phyloP scores from a whole-genome alignment of 1,284 basidiomycete genomes.

The Gymnopus androsaceus region DNA sequence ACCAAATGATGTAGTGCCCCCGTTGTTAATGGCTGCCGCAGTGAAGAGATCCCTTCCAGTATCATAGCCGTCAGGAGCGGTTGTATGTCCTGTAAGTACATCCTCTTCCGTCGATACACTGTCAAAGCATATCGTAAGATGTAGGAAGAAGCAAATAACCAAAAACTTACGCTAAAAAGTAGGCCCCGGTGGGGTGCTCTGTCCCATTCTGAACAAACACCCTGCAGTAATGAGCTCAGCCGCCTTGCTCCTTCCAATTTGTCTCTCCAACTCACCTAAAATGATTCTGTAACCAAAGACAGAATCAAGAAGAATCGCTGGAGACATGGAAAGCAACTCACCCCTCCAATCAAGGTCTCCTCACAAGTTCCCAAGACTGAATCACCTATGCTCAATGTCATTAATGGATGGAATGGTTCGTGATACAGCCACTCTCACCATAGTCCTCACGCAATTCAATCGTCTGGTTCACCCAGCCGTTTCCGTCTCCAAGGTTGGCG shows the following conservation, averaged over 20 bases:
- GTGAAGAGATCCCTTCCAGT: slow-evolving; percentile 37
- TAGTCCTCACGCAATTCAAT: slow-evolving; percentile 14
- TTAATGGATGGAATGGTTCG: no score
- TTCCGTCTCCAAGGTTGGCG: slow-evolving; percentile 16
- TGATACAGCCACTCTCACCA: no score
- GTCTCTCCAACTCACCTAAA: slow-evolving; percentile 39
- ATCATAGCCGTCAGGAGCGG: slow-evolving; percentile 50
- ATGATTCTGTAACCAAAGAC: no score
- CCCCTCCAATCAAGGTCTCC: slow-evolving; percentile 52
- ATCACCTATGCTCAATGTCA: no score
- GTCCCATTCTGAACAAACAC: slow-evolving; percentile 50
- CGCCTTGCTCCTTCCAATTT: no score
- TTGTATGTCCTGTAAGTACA: slow-evolving; percentile 38
- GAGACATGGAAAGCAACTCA: no score
- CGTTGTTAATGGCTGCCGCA: slow-evolving; percentile 1
- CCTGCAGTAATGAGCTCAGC: no score
- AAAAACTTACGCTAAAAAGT: slow-evolving; percentile 42
- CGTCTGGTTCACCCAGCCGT: slow-evolving; percentile 15
- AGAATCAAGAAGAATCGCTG: no score
- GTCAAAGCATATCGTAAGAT: not conserved
- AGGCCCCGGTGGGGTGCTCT: slow-evolving; percentile 24
- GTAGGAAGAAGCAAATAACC: not conserved
- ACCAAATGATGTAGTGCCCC: slow-evolving; percentile 7
- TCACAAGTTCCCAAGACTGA: slow-evolving; percentile 44
- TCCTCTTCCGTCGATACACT: slow-evolving; percentile 47